Conservation (phyloP, 441 rosid species). For the Eruca vesicaria region DNA sequence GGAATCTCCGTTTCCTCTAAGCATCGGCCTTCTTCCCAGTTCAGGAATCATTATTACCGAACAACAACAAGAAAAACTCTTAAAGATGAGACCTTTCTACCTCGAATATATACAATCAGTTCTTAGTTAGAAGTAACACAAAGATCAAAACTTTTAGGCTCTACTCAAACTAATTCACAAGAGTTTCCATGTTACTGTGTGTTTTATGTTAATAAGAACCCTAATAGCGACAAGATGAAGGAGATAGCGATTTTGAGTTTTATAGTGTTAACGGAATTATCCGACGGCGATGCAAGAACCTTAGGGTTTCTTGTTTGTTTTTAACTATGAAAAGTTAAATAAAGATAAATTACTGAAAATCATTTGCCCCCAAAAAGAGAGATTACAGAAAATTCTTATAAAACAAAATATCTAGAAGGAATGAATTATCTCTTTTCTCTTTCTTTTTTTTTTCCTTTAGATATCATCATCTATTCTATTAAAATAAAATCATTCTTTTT, state of each 20-base stretch:
- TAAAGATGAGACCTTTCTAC: conserved; percentile 8
- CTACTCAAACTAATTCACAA: conserved; percentile 25
- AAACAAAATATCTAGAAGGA: too few species aligned
- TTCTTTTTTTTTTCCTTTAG: too few species aligned
- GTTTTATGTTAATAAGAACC: neutral
- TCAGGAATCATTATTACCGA: conserved; percentile 52
- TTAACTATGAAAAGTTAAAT: conserved; percentile 34
- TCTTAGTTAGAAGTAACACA: neutral
- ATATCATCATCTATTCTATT: too few species aligned
- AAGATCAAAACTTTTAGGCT: conserved; percentile 35
- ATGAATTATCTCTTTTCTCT: too few species aligned
- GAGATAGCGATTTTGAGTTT: conserved; percentile 6
- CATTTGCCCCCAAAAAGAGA: too few species aligned
- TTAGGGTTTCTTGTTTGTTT: conserved; percentile 67
- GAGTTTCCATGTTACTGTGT: conserved; percentile 20
- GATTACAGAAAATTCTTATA: too few species aligned
- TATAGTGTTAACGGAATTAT: conserved; percentile 48
- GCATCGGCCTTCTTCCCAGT: conserved; percentile 68
- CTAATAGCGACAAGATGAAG: conserved; percentile 23
- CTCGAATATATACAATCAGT: neutral
- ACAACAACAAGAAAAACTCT: neutral
- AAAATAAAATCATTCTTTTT: too few species aligned
- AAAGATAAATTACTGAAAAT: conserved; percentile 7
- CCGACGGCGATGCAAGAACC: conserved; percentile 89
- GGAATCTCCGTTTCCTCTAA: conserved; percentile 57